Evolutionary conservation across 495 filamentous ascomycete genomes (phyloP), one percentile per base, ranked within the genome.

Genomic region (Pseudomonodictys pantanalensis): DNA sequence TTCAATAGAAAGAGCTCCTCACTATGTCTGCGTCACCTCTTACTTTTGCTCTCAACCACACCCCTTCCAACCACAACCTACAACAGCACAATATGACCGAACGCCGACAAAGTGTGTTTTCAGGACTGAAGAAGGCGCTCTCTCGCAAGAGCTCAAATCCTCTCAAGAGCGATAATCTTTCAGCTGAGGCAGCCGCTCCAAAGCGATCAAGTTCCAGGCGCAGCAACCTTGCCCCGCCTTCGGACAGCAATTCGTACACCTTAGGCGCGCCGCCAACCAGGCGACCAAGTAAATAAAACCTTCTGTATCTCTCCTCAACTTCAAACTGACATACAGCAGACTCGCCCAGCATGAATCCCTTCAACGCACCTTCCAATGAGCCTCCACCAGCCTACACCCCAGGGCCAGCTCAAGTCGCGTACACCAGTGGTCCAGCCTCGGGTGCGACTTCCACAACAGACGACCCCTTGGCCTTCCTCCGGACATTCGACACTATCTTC

Each of bases 401-500:
- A 35, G 26, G 61, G 58, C 35, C 45, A 17, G 30, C 56, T 17
- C 29, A 38, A 17, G 15, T 3, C 38, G 17, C 30, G 20, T 35
- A 66, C 17, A 51, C 62, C 22, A 15, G 29, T 17, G 38, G 65
- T 39, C 29, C 44, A 0, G 18, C 60, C 41, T 29, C 67, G 15
- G 17, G 43, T 44, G 29, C 65, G 9, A 46, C 60, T 12, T 45
- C 60, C 10, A 45, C 69, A 26, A 68, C 64, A 9, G 87, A 92
- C 64, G 83, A 88, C 71, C 82, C 77, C 0, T 95, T 90, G 70
- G 80, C 83, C n/a, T 95, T 96, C 73, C 89, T 97, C 24, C 62
- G 65, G n/a, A 79, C 79, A 46, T 97, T 96, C 73, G 90, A 97
- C 78, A 97, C 92, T 26, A 73, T 92, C 53, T 93, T 98, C 76